Percentiles rank a stretch among this genome's conserved stretches.
These are phyloP conservation scores for Saraca asoca DNA, from an alignment of 331 rosid species.

Conservation along the genomic window DNA sequence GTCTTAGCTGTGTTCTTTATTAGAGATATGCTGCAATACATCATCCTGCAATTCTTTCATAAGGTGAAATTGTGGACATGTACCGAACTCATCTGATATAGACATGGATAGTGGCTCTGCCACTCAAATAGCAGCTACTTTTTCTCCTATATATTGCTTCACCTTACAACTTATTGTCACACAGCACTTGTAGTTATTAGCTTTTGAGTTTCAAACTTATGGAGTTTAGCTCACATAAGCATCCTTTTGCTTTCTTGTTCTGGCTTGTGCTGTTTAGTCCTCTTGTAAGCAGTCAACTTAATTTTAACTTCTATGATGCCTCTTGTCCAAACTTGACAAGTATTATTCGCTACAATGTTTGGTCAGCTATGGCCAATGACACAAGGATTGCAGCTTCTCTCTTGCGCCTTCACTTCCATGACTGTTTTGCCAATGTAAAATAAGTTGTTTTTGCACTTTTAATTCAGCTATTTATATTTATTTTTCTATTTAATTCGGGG, in stretches of 20 bases:
- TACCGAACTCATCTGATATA: slow-evolving; percentile 47
- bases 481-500: too few species aligned
- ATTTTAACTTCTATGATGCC: slow-evolving; percentile 61
- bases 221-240: slow-evolving; percentile 44
- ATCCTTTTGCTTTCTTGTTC: slow-evolving; percentile 39
- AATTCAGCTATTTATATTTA: background rate
- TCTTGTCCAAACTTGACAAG: slow-evolving; percentile 64
- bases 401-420: slow-evolving; percentile 93
- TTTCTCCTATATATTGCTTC: slow-evolving; percentile 50
- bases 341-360: slow-evolving; percentile 60
- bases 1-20: slow-evolving; percentile 3
- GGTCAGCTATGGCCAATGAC: slow-evolving; percentile 72
- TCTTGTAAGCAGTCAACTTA: slow-evolving; percentile 61
- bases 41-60: slow-evolving; percentile 38
- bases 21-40: slow-evolving; percentile 26
- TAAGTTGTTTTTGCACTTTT: background rate
- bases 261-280: slow-evolving; percentile 56
- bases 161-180: slow-evolving; percentile 33
- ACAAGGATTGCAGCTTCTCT: slow-evolving; percentile 90
- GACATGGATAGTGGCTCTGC: slow-evolving; percentile 54
- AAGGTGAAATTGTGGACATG: slow-evolving; percentile 47
- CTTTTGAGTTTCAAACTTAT: slow-evolving; percentile 32
- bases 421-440: slow-evolving; percentile 75
- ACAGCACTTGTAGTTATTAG: slow-evolving; percentile 19
- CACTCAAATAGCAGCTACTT: slow-evolving; percentile 40